Conservation (phyloP, 225 moss, liverwort and hornwort genomes). For the Pseudoscleropodium purum region DNA sequence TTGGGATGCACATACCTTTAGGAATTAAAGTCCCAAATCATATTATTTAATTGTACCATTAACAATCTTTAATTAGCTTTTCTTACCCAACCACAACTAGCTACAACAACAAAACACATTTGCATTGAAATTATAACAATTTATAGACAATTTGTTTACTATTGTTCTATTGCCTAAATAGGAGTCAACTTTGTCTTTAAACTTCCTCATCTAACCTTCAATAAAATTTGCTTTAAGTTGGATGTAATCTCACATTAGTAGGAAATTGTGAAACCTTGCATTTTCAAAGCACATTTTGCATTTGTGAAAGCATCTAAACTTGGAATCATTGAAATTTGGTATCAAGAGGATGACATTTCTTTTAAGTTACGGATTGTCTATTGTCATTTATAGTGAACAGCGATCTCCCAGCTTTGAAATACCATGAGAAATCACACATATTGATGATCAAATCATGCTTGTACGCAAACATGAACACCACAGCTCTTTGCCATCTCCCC, state of each 20-base stretch:
- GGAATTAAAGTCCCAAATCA: neutral
- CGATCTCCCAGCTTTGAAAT: neutral
- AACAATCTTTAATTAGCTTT: neutral
- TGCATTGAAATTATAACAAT: neutral
- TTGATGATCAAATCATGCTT: neutral
- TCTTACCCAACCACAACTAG: neutral
- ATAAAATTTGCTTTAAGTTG: neutral
- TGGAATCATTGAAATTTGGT: neutral
- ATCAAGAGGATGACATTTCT: neutral
- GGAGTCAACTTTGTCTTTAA: neutral
- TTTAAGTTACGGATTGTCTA: neutral
- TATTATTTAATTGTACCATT: neutral
- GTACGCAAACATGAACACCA: neutral
- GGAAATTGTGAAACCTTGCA: neutral
- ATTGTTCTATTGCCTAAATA: neutral
- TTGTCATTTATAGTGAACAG: neutral
- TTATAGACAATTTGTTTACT: neutral
- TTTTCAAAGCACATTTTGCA: neutral
- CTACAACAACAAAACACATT: fast-evolving
- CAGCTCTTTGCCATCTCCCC: neutral
- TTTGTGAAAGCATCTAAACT: neutral
- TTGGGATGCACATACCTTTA: too few relatives aligned
- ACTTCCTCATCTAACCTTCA: neutral
- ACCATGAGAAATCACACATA: neutral
- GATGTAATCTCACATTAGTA: too few relatives aligned